A percentile compares a stretch with the other conserved stretches of the same genome.
Evolutionary conservation across 176 grass and related monocot species (phyloP).

Genomic region (Tillandsia fasciculata): DNA sequence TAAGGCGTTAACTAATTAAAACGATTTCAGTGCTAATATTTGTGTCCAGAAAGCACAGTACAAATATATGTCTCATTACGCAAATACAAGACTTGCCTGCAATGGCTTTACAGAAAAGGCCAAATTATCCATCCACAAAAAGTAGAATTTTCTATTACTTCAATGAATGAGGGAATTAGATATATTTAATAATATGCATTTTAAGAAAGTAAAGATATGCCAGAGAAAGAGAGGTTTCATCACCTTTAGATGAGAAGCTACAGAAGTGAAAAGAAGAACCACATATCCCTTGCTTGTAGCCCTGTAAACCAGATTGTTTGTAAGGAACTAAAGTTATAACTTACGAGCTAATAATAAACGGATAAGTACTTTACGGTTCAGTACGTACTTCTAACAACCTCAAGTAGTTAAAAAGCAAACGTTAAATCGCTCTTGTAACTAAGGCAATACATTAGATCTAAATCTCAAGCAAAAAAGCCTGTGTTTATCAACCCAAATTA

Average conservation of each 20-base stretch:
- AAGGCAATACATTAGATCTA: background rate
- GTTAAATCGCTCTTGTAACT: background rate
- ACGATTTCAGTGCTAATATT: too few relatives aligned
- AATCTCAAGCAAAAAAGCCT: background rate
- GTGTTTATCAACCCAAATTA: background rate
- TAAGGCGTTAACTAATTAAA: too few relatives aligned
- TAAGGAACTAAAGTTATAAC: background rate
- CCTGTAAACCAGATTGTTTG: constrained; percentile 36
- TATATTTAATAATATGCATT: background rate
- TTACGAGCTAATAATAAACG: background rate
- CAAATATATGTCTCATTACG: too few relatives aligned
- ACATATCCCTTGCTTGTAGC: constrained; percentile 48
- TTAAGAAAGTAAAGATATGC: constrained; percentile 2
- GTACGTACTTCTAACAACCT: background rate
- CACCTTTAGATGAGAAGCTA: constrained; percentile 77
- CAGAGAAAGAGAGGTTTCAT: constrained; percentile 11
- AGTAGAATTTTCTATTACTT: too few relatives aligned
- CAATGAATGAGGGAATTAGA: background rate
- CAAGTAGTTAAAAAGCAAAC: background rate
- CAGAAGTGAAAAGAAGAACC: constrained; percentile 39
- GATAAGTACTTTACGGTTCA: background rate
- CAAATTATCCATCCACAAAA: too few relatives aligned
- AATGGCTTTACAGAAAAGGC: too few relatives aligned
- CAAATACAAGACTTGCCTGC: too few relatives aligned
- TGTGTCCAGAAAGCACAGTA: too few relatives aligned